Base-by-base conservation (phyloP, 192 early-diverging fungal genomes). In the Umbelopsis isabellina region DNA sequence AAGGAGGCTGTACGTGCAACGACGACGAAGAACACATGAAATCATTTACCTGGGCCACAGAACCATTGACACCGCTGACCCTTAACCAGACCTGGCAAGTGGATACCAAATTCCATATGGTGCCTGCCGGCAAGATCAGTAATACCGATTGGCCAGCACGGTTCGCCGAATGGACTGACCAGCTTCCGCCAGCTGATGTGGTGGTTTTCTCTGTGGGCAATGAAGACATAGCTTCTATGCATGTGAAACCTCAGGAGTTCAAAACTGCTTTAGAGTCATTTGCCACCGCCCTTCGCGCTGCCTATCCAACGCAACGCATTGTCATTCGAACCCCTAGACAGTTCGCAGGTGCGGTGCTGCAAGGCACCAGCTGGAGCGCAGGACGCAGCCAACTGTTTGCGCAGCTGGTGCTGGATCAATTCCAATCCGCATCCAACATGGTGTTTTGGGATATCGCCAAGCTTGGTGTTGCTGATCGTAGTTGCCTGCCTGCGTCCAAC, bases 371-470 rank as follows among this genome's bases (percentile, higher is more conserved):
- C 53, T 78, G 76, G 76, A 73, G 70, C 66, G 41, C 46, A 3
- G 76, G 68, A 16, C 55, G 76, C 16, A 78, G 72, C 52, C 20
- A 45, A 41, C 68, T 65, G 4, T 78, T 78, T 78, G 61, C 71
- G 4, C 11, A 33, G 16, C 49, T 65, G 1, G 51, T 78, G 5
- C 66, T 64, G n/a, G 49, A 78, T 8, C n/a, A 47, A 6, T 68
- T 73, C n/a, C 50, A 66, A 25, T 2, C 41, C 41, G 35, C 35
- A 41, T 20, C 66, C 1, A 49, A 52, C 25, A 23, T 78, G 4
- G 21, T 73, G 25, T 55, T 78, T 41, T 78, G 76, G 76, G 76
- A 78, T 41, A 35, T 67, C 5, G 65, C 72, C 22, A 69, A 46
- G 23, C 41, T 78, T 46, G 76, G 76, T 20, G 66, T 65, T 12